A percentile compares a stretch with the other conserved stretches of the same genome.
Evolutionary conservation across 1,284 basidiomycete genomes (phyloP).

Genomic region (Tilletia setariae): DNA sequence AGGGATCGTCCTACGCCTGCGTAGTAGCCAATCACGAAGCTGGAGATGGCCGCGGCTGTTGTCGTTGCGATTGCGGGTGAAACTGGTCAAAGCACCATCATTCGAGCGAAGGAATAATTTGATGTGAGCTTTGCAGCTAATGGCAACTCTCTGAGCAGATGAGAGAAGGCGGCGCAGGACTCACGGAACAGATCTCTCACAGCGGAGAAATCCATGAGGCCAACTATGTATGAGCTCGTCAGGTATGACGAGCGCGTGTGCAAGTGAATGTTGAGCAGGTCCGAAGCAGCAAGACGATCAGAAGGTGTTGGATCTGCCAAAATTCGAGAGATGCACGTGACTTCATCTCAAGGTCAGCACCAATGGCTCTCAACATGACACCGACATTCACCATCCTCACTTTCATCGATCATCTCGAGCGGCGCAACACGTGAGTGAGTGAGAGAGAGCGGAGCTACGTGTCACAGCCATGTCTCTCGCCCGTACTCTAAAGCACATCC

Average conservation of each 20-base stretch:
- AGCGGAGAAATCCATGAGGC: too few relatives aligned
- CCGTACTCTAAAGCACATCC: conserved; percentile 45
- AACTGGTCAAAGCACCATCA: neutral
- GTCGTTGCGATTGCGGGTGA: conserved; percentile 13
- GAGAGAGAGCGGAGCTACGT: neutral
- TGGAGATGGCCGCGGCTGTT: conserved; percentile 33
- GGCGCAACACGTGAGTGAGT: neutral
- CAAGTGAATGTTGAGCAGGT: too few relatives aligned
- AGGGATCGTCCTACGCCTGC: conserved; percentile 39
- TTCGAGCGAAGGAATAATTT: too few relatives aligned
- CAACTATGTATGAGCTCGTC: too few relatives aligned
- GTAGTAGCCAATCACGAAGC: conserved; percentile 43
- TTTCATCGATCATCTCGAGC: neutral
- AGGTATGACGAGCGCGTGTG: too few relatives aligned
- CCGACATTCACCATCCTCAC: neutral
- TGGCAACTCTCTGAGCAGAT: neutral
- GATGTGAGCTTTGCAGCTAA: neutral
- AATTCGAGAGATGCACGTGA: too few relatives aligned
- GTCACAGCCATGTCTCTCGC: conserved; percentile 42
- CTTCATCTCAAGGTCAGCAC: too few relatives aligned
- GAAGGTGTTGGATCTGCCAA: too few relatives aligned
- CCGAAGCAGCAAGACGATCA: too few relatives aligned
- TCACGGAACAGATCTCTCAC: too few relatives aligned
- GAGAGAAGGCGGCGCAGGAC: neutral
- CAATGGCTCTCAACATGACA: too few relatives aligned